These are phyloP conservation scores for Colletotrichum gigasporum DNA, from an alignment of 2,329 filamentous ascomycete genomes.

Conservation along the genomic window DNA sequence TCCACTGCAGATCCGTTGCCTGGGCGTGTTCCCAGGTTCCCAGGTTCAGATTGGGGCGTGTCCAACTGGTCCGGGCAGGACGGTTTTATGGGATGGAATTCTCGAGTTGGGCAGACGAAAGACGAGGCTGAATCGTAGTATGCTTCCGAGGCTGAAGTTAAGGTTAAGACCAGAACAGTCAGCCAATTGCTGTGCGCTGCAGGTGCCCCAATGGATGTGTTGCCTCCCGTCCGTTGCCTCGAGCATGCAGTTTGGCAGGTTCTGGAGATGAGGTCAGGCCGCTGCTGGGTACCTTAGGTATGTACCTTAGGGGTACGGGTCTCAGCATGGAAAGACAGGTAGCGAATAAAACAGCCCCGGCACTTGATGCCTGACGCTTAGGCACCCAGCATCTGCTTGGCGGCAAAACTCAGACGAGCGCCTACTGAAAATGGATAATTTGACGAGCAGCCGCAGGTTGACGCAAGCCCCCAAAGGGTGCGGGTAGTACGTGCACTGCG, in stretches of 20 bases:
- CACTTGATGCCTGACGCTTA: constrained; percentile 8
- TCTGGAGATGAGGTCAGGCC: background rate
- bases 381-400: background rate
- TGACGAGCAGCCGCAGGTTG: constrained; percentile 30
- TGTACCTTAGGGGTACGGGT: too few species aligned
- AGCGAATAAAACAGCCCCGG: background rate
- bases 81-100: too few species aligned
- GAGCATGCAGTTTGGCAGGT: background rate
- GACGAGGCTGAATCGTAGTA: background rate
- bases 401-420: constrained; percentile 13
- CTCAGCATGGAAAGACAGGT: background rate
- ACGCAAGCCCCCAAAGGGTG: constrained; percentile 19
- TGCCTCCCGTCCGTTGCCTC: background rate
- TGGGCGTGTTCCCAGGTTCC: too few species aligned
- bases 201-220: background rate
- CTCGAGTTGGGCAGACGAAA: too few species aligned
- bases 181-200: background rate
- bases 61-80: too few species aligned
- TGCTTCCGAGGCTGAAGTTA: background rate
- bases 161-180: background rate
- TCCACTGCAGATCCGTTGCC: too few species aligned
- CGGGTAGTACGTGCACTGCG: constrained; percentile 20
- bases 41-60: too few species aligned
- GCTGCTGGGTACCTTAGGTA: too few species aligned
- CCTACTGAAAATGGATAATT: constrained; percentile 24